Base-by-base conservation (phyloP, 768 basidiomycete species). In the Trametes cinnabarina region DNA sequence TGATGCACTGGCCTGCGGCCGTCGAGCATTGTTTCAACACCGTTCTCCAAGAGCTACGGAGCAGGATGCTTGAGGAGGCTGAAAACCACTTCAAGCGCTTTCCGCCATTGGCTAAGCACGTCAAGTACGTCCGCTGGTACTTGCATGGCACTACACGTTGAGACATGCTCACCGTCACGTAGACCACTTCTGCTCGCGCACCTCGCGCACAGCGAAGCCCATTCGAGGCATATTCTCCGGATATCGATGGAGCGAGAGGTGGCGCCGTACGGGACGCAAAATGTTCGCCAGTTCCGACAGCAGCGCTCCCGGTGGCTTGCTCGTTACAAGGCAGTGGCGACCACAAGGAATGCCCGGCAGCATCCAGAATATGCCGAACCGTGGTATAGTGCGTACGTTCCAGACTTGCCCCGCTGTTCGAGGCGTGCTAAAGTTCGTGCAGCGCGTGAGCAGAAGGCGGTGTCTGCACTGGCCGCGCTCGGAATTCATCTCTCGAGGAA, bases 71-170 rank as follows among this genome's bases (percentile, higher is more conserved):
- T 8, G 57, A 69, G 12, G n/a, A 51, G 0, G 67, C 72, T 30
- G 58, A 67, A 6, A 53, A 58, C 2, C 72, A 74, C 48, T 84
- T 82, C 57, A 73, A 73, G 2, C 71, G 72, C 4, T 82, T 79
- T 55, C 68, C 56, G 15, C 35, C 64, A 11, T 72, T 82, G 0
- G 65, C 73, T 43, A 55, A 58, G 4, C 57, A 70, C 50, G 60
- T 81, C 20, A 69, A 63, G 80, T 81, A 57, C 10, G 72, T 69
- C 6, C 12, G 11, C 15, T 12, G 44, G 14, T 37, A 53, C 8
- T 10, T 10, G 12, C 0, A 3, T 25, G 34, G n/a, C 20, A 11
- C 42, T 46, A 32, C 30, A 32, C 30, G 30, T 11, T 20, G 12
- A 10, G 25, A 39, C 5, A 2, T 19, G 30, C 10, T 58, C 19